Conservation (phyloP, 1,284 basidiomycete species). For the Phellopilus nigrolimitatus region DNA sequence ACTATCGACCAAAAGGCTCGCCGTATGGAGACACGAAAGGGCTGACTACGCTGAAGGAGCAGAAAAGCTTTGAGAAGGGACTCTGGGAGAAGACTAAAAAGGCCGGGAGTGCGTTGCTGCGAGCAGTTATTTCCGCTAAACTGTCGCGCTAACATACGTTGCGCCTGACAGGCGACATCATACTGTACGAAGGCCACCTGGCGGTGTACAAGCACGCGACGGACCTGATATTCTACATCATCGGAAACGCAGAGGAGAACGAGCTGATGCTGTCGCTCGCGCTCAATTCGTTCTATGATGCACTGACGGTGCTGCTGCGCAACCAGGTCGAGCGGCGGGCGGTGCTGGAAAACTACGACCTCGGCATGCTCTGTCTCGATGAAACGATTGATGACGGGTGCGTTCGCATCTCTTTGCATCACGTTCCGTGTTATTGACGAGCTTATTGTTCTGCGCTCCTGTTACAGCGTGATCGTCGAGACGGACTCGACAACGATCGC, state of each 20-base stretch:
- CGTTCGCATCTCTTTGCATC: slow-evolving; percentile 31
- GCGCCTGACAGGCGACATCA: slow-evolving; percentile 75
- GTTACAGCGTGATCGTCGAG: slow-evolving; percentile 89
- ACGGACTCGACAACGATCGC: slow-evolving; percentile 95
- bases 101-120: slow-evolving; percentile 65
- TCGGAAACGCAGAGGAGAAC: slow-evolving; percentile 87
- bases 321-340: slow-evolving; percentile 95
- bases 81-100: slow-evolving; percentile 95
- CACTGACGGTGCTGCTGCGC: slow-evolving; percentile 79
- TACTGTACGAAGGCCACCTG: slow-evolving; percentile 89
- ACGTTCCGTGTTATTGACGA: background rate
- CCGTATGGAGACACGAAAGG: slow-evolving; percentile 60
- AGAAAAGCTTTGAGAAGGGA: slow-evolving; percentile 92
- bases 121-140: background rate
- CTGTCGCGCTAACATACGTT: slow-evolving; percentile 1
- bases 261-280: slow-evolving; percentile 93
- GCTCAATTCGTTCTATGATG: slow-evolving; percentile 83
- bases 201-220: slow-evolving; percentile 91
- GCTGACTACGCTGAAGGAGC: slow-evolving; percentile 81
- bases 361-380: slow-evolving; percentile 90
- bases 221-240: slow-evolving; percentile 93
- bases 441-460: background rate
- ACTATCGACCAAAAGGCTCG: slow-evolving; percentile 79
- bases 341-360: slow-evolving; percentile 91
- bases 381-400: slow-evolving; percentile 98